Evolutionary conservation across 306 rosid genomes (phyloP).

Genomic region (Citrullus colocynthis): DNA sequence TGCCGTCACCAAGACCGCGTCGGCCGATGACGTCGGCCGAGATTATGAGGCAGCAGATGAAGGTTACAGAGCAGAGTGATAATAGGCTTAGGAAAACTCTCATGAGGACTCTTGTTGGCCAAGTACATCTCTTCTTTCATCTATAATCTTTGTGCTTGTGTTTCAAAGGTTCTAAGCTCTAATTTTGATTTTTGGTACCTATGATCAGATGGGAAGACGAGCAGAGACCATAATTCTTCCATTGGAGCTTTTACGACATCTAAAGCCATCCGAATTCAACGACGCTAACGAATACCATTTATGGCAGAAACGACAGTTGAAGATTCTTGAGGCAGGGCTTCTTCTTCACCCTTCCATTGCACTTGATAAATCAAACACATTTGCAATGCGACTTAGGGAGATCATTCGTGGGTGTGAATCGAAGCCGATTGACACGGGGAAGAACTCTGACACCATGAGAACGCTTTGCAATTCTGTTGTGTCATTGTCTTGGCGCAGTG

Average conservation of each 20-base stretch:
- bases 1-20: conserved; percentile 37
- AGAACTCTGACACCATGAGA: conserved; percentile 78
- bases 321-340: conserved; percentile 61
- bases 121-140: conserved; percentile 32
- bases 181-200: neutral
- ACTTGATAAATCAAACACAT: conserved; percentile 42
- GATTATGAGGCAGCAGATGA: conserved; percentile 97
- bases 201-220: conserved; percentile 57
- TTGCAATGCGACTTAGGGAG: conserved; percentile 57
- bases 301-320: conserved; percentile 89
- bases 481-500: conserved; percentile 77
- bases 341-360: conserved; percentile 57
- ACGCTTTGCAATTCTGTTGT: conserved; percentile 78
- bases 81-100: conserved; percentile 68
- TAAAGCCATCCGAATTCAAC: conserved; percentile 75
- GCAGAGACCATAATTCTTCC: conserved; percentile 93
- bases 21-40: conserved; percentile 98
- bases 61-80: conserved; percentile 79
- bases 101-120: conserved; percentile 86
- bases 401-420: conserved; percentile 30
- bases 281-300: conserved; percentile 65
- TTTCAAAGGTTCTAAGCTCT: neutral
- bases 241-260: conserved; percentile 71
- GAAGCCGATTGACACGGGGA: conserved; percentile 51
- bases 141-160: neutral